Evolutionary conservation across 2,329 filamentous ascomycete species (phyloP), one percentile per base, ranked within the genome.

Genomic region (Lachnellula occidentalis): DNA sequence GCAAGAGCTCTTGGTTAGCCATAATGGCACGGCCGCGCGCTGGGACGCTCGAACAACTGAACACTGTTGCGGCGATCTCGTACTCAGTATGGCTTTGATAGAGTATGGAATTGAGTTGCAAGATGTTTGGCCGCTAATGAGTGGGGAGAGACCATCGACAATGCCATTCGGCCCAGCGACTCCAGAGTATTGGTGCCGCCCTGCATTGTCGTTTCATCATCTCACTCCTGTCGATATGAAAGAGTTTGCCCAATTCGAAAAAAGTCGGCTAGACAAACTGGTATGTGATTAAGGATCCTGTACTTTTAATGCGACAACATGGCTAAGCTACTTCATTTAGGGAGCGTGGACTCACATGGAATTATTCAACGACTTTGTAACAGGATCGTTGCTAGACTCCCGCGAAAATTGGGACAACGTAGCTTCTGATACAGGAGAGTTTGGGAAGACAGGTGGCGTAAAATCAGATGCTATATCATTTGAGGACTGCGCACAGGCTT

Each of bases 201-300:
- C 78, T 7, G 72, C 79, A 9, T 62, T 81, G 45, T 79, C 77
- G 5, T 78, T 82, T 74, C 78, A 81, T 60, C 77, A 81, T 62
- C 73, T 82, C 66, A 75, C 74, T 50, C 70, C 78, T 9, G 73
- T 78, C 57, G 78, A 81, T 61, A 72, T 80, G 51, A 76, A 72
- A 57, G 68, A 64, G 36, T 71, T 79, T 34, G 80, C 77, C 73
- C 71, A 79, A 48, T 80, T 74, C 53, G 79, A 82, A 62, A 72
- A 78, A 63, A 24, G 45, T 22, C 59, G 59, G 36, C 12, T 34
- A 12, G 34, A 56, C 22, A 52, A 43, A n/a, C 46, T 24, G 5
- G 57, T 54, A 27, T 15, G 53, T 57, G 15, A 15, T 15, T 41
- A 22, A 5, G 17, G 12, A 12, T 43, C 11, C 19, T 17, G 11